phyloP scores from a whole-genome alignment of 306 rosid genomes.

The Canavalia gladiata region DNA sequence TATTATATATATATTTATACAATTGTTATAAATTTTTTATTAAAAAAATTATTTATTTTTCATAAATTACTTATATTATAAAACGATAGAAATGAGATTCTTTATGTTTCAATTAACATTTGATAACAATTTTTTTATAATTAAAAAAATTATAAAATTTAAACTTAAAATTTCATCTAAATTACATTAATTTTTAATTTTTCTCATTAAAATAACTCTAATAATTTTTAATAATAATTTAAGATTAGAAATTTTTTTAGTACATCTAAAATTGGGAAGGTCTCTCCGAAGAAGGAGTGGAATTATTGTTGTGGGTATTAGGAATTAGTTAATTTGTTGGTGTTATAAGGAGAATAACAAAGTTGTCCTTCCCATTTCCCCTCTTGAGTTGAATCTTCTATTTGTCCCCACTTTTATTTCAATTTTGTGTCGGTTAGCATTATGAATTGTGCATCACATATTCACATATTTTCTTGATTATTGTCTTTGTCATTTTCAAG shows the following conservation, averaged over 20 bases:
- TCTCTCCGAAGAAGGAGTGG: background rate
- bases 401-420: background rate
- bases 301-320: background rate
- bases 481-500: background rate
- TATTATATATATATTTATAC: too few relatives aligned
- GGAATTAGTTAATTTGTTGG: background rate
- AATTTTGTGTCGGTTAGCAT: slow-evolving; percentile 13
- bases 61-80: too few relatives aligned
- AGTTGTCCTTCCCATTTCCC: background rate
- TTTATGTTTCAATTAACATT: too few relatives aligned
- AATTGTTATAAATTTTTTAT: too few relatives aligned
- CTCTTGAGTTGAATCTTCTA: slow-evolving; percentile 4
- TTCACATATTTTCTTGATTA: background rate
- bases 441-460: background rate
- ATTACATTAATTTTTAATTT: too few relatives aligned
- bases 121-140: too few relatives aligned
- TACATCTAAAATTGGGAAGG: background rate
- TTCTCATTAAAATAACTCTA: too few relatives aligned
- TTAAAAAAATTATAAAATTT: too few relatives aligned
- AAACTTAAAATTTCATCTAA: too few relatives aligned
- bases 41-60: too few relatives aligned
- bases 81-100: too few relatives aligned
- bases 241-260: background rate
- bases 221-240: background rate
- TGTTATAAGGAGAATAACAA: background rate